Conservation (phyloP, 2,329 filamentous ascomycete species). For the Gnomoniopsis sp. region DNA sequence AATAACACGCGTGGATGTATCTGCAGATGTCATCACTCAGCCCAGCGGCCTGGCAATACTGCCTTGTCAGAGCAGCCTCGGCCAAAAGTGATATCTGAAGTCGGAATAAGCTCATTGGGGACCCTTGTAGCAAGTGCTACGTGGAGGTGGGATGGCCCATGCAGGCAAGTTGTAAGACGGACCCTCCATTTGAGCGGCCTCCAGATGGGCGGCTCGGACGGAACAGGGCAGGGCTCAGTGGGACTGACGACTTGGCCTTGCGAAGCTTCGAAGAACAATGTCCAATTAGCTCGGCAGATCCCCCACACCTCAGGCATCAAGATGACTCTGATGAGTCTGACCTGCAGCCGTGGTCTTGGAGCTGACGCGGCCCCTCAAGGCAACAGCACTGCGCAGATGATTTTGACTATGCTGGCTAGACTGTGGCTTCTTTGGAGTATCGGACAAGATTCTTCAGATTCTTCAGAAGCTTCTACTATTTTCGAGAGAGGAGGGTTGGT, state of each 20-base stretch:
- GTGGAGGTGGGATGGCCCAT: not conserved
- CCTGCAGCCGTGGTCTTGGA: conserved; percentile 10
- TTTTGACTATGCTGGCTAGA: not conserved
- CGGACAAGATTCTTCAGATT: no score
- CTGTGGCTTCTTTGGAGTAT: not conserved
- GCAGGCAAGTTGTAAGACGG: conserved; percentile 4
- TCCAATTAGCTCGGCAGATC: conserved; percentile 5
- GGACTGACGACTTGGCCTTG: no score
- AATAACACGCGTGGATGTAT: not conserved
- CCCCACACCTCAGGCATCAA: not conserved
- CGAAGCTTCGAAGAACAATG: not conserved
- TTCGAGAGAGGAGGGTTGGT: no score
- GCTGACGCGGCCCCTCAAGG: conserved; percentile 21
- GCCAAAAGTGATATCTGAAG: not conserved
- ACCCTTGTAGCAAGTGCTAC: not conserved
- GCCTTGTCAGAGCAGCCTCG: not conserved
- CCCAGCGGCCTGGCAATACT: not conserved
- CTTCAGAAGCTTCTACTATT: no score
- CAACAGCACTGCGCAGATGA: conserved; percentile 7
- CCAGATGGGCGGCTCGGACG: not conserved
- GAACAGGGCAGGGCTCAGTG: not conserved
- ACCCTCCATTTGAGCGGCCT: conserved; percentile 4
- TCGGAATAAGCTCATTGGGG: conserved; percentile 13
- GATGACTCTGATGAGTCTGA: conserved; percentile 4
- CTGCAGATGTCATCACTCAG: conserved; percentile 11